Evolutionary conservation across 768 basidiomycete species (phyloP).

Genomic region (Trametes maxima): DNA sequence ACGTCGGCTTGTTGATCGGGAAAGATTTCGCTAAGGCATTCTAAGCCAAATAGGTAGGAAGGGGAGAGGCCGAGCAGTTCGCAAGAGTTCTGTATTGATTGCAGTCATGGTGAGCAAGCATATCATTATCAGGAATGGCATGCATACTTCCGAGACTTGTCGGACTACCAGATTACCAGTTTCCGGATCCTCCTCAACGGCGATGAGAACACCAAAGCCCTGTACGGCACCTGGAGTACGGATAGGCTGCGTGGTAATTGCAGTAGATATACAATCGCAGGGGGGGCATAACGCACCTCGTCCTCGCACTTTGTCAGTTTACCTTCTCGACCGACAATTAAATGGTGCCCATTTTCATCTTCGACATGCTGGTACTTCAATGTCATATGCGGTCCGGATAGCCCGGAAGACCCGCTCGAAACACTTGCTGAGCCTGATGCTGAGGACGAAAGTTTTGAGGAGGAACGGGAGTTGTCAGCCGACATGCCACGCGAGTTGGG

Average conservation of each 20-base stretch:
- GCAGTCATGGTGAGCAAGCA: background rate
- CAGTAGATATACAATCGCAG: background rate
- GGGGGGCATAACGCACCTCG: slow-evolving; percentile 45
- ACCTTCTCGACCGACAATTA: slow-evolving; percentile 72
- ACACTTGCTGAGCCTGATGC: slow-evolving; percentile 19
- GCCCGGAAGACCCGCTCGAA: slow-evolving; percentile 19
- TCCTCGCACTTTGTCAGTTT: slow-evolving; percentile 70
- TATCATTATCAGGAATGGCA: background rate
- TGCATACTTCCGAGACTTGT: slow-evolving; percentile 75
- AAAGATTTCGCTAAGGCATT: slow-evolving; percentile 73
- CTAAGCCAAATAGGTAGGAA: slow-evolving; percentile 65
- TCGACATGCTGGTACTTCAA: slow-evolving; percentile 66
- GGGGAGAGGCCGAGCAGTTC: slow-evolving; percentile 78
- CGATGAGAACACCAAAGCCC: slow-evolving; percentile 80
- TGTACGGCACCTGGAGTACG: slow-evolving; percentile 81
- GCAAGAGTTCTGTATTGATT: slow-evolving; percentile 58
- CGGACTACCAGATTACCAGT: slow-evolving; percentile 57
- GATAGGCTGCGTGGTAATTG: slow-evolving; percentile 56
- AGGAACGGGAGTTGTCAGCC: slow-evolving; percentile 1
- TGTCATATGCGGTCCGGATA: slow-evolving; percentile 48
- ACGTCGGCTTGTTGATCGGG: slow-evolving; percentile 64
- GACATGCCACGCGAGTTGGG: slow-evolving; percentile 2
- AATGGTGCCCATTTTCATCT: slow-evolving; percentile 68
- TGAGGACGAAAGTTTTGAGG: slow-evolving; percentile 1
- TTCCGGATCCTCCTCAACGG: slow-evolving; percentile 61